These are phyloP conservation scores for Clathrus columnatus DNA, from an alignment of 768 basidiomycete genomes.

Conservation along the genomic window DNA sequence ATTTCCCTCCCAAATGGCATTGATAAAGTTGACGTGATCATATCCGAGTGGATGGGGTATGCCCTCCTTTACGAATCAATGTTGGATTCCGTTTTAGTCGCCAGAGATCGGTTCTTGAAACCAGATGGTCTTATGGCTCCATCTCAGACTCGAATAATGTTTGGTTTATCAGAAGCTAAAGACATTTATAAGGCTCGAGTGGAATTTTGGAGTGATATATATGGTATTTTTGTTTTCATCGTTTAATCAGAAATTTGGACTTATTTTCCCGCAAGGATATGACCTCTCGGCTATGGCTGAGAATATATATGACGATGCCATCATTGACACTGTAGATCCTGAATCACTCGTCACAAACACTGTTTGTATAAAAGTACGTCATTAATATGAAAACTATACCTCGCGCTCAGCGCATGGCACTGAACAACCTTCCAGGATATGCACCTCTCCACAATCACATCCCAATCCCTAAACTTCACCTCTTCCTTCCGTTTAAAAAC, in stretches of 20 bases:
- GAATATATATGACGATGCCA: conserved; percentile 68
- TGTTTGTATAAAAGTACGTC: conserved; percentile 54
- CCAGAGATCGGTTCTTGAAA: conserved; percentile 78
- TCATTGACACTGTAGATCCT: conserved; percentile 69
- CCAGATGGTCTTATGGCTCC: conserved; percentile 78
- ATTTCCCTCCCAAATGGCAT: conserved; percentile 65
- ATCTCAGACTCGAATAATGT: conserved; percentile 77
- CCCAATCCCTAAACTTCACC: conserved; percentile 71
- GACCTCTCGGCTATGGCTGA: conserved; percentile 77
- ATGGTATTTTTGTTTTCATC: conserved; percentile 49
- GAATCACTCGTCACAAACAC: conserved; percentile 59
- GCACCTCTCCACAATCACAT: conserved; percentile 50
- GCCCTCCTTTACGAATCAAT: conserved; percentile 91
- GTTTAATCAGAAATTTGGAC: neutral
- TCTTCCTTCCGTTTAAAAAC: conserved; percentile 71
- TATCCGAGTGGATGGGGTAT: conserved; percentile 97
- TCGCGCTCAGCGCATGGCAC: neutral
- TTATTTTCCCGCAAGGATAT: conserved; percentile 49
- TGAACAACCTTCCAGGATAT: conserved; percentile 78
- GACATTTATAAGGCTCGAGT: conserved; percentile 76
- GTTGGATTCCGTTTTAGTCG: conserved; percentile 89
- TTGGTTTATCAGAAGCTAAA: conserved; percentile 71
- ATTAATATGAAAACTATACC: neutral
- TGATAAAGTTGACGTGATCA: conserved; percentile 81
- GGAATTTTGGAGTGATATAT: conserved; percentile 84